These are phyloP conservation scores for Voacanga thouarsii DNA, from an alignment of 257 asterid species.

Conservation along the genomic window DNA sequence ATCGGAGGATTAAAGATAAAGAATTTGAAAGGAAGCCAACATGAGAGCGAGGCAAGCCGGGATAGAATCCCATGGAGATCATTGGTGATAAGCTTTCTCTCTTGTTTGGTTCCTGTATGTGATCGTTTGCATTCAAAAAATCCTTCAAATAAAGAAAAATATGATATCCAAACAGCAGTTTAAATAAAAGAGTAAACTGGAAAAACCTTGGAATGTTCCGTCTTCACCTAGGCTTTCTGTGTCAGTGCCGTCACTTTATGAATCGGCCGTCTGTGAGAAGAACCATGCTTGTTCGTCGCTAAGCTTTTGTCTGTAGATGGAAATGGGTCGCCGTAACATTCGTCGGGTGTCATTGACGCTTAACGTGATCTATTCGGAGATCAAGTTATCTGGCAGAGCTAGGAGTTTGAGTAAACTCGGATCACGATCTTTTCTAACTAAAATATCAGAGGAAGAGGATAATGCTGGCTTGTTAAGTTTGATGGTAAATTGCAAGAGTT, in stretches of 20 bases:
- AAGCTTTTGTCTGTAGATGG: conserved; percentile 23
- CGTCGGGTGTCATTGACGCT: conserved; percentile 43
- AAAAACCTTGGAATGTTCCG: conserved; percentile 14
- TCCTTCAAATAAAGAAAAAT: no score
- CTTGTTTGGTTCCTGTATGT: no score
- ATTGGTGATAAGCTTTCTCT: no score
- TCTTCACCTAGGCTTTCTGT: conserved; percentile 23
- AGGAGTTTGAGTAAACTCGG: conserved; percentile 27
- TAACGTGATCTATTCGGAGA: conserved; percentile 27
- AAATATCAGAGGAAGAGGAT: conserved; percentile 36
- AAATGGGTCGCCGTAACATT: conserved; percentile 23
- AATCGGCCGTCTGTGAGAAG: conserved; percentile 7
- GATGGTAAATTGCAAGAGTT: conserved; percentile 14
- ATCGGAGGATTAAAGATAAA: no score
- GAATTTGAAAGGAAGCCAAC: no score
- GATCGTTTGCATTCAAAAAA: no score
- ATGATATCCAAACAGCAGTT: no score
- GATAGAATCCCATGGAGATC: no score
- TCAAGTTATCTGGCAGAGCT: background rate
- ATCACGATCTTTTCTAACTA: conserved; percentile 30
- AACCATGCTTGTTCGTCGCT: conserved; percentile 22
- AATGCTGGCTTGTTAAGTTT: conserved; percentile 13
- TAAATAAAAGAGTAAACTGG: no score
- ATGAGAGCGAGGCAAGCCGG: no score
- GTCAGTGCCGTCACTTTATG: conserved; percentile 17